Conservation (phyloP, 768 basidiomycete genomes). For the Mycena polygramma region DNA sequence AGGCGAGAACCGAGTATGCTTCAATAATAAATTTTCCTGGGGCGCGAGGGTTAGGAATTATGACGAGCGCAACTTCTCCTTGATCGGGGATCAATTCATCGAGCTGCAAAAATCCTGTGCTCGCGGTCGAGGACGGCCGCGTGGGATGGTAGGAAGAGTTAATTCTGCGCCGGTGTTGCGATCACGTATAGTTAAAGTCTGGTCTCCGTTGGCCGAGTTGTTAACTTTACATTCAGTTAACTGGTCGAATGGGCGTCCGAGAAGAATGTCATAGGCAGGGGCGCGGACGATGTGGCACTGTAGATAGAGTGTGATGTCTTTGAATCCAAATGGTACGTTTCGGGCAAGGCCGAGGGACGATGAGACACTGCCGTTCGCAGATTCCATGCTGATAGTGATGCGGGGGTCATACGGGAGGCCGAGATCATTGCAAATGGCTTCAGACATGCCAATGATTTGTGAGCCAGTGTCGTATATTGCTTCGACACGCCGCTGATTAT, state of each 20-base stretch:
- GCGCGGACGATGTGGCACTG: neutral
- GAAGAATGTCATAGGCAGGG: neutral
- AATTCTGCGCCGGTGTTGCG: neutral
- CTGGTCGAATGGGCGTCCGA: neutral
- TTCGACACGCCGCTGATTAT: constrained; percentile 8
- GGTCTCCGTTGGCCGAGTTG: no score
- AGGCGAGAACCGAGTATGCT: neutral
- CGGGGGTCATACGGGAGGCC: constrained; percentile 2
- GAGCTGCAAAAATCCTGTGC: neutral
- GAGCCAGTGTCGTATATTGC: constrained; percentile 40
- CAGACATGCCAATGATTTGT: constrained; percentile 24
- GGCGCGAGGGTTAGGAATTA: neutral
- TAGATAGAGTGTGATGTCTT: neutral
- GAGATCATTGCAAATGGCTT: constrained; percentile 30
- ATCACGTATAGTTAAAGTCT: no score
- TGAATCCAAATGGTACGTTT: neutral
- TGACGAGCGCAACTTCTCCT: constrained; percentile 21
- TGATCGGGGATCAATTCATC: constrained; percentile 18
- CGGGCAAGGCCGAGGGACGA: neutral
- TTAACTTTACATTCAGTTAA: no score
- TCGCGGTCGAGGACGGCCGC: neutral
- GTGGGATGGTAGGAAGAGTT: constrained; percentile 18
- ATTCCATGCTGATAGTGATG: neutral
- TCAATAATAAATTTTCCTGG: constrained; percentile 3
- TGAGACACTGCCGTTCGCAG: neutral